Percentiles rank a stretch among this genome's conserved stretches.
phyloP scores from a whole-genome alignment of 805 yeast species.

The Candida ponderosae region DNA sequence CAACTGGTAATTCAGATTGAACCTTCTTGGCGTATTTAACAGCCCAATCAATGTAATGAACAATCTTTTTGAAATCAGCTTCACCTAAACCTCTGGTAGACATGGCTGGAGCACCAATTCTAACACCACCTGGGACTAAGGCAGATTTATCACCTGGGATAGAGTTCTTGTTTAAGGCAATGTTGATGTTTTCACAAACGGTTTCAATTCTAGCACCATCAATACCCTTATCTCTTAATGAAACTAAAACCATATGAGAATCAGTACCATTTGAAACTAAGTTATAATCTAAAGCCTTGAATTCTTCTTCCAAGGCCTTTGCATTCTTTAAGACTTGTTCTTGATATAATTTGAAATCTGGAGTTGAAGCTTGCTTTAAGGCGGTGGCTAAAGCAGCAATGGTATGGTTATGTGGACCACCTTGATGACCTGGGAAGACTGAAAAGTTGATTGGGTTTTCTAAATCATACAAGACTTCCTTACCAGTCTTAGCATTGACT shows the following conservation, averaged over 20 bases:
- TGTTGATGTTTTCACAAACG: slow-evolving; percentile 87
- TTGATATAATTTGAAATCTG: slow-evolving; percentile 90
- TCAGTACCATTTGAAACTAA: slow-evolving; percentile 95
- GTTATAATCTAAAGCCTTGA: slow-evolving; percentile 64
- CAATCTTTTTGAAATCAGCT: slow-evolving; percentile 76
- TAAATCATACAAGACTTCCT: slow-evolving; percentile 83
- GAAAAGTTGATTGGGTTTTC: slow-evolving; percentile 95
- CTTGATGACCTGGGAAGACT: slow-evolving; percentile 99
- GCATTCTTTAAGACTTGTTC: slow-evolving; percentile 84
- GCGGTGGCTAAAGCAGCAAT: slow-evolving; percentile 97
- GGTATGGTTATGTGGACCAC: slow-evolving; percentile 99
- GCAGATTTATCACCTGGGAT: slow-evolving; percentile 98
- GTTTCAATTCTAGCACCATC: slow-evolving; percentile 98
- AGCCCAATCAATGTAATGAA: slow-evolving; percentile 70
- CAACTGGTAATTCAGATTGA: slow-evolving; percentile 78
- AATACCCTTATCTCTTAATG: slow-evolving; percentile 79
- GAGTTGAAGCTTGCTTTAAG: slow-evolving; percentile 84
- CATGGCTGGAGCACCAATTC: slow-evolving; percentile 99
- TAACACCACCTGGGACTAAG: slow-evolving; percentile 91
- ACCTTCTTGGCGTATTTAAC: slow-evolving; percentile 67
- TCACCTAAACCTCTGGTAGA: slow-evolving; percentile 93
- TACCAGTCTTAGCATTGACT: slow-evolving; percentile 82
- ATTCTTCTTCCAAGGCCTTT: slow-evolving; percentile 67
- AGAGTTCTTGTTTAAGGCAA: slow-evolving; percentile 95
- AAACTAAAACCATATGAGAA: slow-evolving; percentile 91